These are phyloP conservation scores for Fusarium setosum DNA, from an alignment of 2,329 filamentous ascomycete species.

Conservation along the genomic window DNA sequence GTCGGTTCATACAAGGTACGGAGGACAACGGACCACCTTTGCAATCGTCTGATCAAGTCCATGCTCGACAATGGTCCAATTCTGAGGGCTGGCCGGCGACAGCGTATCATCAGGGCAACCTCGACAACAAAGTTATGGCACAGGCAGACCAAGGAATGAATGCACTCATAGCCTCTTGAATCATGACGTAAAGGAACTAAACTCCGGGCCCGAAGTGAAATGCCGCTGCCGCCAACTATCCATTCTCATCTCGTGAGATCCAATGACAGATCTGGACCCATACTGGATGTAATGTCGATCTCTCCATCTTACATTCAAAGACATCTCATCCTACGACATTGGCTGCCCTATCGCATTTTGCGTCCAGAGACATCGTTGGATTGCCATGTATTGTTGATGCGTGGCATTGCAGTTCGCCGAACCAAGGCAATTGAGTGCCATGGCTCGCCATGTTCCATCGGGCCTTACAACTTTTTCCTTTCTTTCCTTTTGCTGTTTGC, in stretches of 20 bases:
- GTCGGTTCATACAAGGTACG: neutral
- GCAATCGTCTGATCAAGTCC: slow-evolving; percentile 5
- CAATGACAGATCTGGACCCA: slow-evolving; percentile 5
- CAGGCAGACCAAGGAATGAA: slow-evolving; percentile 8
- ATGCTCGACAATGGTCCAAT: neutral
- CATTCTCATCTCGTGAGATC: too few relatives aligned
- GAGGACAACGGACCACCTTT: slow-evolving; percentile 4
- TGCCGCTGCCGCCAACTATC: too few relatives aligned
- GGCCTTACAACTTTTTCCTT: neutral
- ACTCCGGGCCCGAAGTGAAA: neutral
- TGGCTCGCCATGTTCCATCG: too few relatives aligned
- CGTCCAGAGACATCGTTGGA: slow-evolving; percentile 4
- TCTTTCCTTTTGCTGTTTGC: neutral
- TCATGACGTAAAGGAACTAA: slow-evolving; percentile 17
- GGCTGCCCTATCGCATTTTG: slow-evolving; percentile 3
- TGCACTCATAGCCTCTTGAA: slow-evolving; percentile 10
- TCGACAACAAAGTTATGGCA: neutral
- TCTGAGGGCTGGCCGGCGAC: neutral
- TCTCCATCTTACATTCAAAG: slow-evolving; percentile 5
- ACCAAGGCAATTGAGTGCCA: neutral
- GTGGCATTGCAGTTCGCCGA: too few relatives aligned
- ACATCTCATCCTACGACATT: slow-evolving; percentile 3
- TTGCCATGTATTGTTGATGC: slow-evolving; percentile 1
- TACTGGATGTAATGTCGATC: slow-evolving; percentile 15
- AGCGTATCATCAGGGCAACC: neutral